phyloP scores from a whole-genome alignment of 208 protist genomes.

The Acanthamoeba castellanii region DNA sequence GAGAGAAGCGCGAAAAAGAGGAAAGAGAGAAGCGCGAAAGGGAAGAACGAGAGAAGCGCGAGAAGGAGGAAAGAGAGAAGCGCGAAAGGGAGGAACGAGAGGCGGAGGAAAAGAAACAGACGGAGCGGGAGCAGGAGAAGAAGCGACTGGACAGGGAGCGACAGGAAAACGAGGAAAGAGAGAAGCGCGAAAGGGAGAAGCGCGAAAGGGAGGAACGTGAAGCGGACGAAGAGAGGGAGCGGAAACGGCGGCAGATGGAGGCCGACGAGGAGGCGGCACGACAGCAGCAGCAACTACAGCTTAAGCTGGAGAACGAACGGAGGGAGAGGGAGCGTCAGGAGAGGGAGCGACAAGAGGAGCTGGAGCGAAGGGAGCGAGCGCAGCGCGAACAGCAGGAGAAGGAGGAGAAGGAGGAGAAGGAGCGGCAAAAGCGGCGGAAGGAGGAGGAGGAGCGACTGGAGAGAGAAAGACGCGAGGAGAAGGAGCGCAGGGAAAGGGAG shows the following conservation, averaged over 20 bases:
- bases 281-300: not conserved
- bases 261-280: no score
- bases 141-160: not conserved
- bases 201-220: not conserved
- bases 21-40: not conserved
- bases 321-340: not conserved
- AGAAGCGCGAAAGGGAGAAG: slow-evolving; percentile 7
- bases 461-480: not conserved
- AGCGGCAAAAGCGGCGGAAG: not conserved
- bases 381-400: not conserved
- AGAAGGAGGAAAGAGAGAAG: not conserved
- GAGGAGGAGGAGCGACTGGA: not conserved
- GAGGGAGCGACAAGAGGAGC: not conserved
- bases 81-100: not conserved
- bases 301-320: not conserved
- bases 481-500: not conserved
- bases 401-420: not conserved
- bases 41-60: not conserved
- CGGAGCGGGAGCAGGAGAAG: not conserved
- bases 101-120: not conserved
- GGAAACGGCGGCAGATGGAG: no score
- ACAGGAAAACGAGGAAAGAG: not conserved
- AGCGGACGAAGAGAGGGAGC: not conserved
- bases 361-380: not conserved
- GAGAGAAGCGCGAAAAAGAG: not conserved